These are phyloP conservation scores for Talaromyces marneffei DNA, from an alignment of 2,329 filamentous ascomycete genomes.

Conservation along the genomic window DNA sequence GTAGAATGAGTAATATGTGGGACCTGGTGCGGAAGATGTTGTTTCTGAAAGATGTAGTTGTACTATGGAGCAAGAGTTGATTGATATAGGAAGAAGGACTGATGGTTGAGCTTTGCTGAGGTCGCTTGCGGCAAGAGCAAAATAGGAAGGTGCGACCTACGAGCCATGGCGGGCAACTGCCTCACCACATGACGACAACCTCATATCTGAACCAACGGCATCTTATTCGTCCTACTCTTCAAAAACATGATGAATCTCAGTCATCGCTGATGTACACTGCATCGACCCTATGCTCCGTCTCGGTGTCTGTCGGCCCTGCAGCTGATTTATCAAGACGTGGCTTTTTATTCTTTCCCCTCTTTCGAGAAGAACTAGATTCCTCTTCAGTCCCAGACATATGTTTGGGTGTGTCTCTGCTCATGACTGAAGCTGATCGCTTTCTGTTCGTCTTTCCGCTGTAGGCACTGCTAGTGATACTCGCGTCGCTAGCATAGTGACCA, in stretches of 20 bases:
- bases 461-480: not conserved
- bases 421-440: constrained; percentile 8
- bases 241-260: not conserved
- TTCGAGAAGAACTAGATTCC: constrained; percentile 4
- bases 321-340: not conserved
- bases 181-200: not conserved
- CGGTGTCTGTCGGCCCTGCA: not conserved
- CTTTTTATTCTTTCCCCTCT: not conserved
- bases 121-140: not conserved
- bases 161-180: not conserved
- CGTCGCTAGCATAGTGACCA: not conserved
- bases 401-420: not conserved
- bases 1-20: not conserved
- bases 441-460: not conserved
- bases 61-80: not conserved
- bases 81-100: not conserved
- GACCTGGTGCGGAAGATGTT: not conserved
- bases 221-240: not conserved
- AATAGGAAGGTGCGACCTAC: constrained; percentile 3
- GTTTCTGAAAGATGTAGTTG: not conserved
- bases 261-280: not conserved
- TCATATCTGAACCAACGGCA: no score
- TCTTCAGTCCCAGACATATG: constrained; percentile 20
- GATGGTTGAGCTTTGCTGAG: not conserved
- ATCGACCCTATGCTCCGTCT: not conserved